Evolutionary conservation across 2,329 filamentous ascomycete species (phyloP).

Genomic region (Purpureocillium takamizusanense): DNA sequence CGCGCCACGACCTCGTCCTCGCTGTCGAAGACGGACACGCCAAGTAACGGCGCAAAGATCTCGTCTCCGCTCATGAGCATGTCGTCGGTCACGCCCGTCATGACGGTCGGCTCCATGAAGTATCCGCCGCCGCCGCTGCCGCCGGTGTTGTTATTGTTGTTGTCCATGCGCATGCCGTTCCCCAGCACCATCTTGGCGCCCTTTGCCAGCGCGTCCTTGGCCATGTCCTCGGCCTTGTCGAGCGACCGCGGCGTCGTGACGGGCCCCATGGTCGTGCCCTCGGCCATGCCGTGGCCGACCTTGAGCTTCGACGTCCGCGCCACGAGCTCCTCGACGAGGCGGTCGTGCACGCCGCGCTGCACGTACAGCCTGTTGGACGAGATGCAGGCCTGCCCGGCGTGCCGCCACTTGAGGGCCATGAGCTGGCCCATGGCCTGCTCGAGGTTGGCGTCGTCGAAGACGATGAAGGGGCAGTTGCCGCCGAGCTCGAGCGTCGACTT

Average conservation of each 20-base stretch:
- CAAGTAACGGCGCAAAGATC: constrained; percentile 64
- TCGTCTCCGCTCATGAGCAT: constrained; percentile 62
- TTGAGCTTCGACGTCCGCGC: constrained; percentile 43
- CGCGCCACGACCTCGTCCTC: constrained; percentile 61
- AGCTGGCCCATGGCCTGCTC: constrained; percentile 58
- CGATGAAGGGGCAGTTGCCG: constrained; percentile 58
- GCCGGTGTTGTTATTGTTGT: constrained; percentile 16
- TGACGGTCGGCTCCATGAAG: constrained; percentile 62
- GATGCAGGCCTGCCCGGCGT: constrained; percentile 65
- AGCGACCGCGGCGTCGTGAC: constrained; percentile 23
- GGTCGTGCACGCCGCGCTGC: constrained; percentile 51
- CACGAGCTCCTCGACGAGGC: constrained; percentile 46
- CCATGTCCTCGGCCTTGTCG: constrained; percentile 36
- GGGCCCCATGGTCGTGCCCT: constrained; percentile 23
- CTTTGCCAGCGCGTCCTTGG: constrained; percentile 48
- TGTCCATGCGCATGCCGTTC: constrained; percentile 38
- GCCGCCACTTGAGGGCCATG: constrained; percentile 57
- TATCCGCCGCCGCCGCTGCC: too few species aligned
- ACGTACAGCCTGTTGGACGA: constrained; percentile 53
- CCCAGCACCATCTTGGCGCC: constrained; percentile 49
- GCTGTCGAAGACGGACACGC: constrained; percentile 58
- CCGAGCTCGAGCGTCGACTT: constrained; percentile 61
- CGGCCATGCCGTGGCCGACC: constrained; percentile 50
- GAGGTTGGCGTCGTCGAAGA: constrained; percentile 60
- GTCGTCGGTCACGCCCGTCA: constrained; percentile 55